Conservation (phyloP, 164 flowering plant species). For the Pachysandra terminalis region DNA sequence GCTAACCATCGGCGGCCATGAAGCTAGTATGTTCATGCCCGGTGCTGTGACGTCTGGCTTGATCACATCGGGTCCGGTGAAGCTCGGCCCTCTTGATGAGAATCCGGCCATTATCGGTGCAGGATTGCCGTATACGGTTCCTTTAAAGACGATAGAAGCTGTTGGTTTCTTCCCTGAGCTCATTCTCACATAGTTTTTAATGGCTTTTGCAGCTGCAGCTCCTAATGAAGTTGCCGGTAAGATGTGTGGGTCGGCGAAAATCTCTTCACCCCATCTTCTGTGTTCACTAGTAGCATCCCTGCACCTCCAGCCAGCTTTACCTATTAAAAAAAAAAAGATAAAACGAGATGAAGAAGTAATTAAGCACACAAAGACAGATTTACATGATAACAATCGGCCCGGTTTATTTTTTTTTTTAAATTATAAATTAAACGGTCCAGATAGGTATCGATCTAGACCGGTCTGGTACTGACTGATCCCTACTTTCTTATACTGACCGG, state of each 20-base stretch:
- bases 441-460: too few species aligned
- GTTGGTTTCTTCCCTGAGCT: constrained; percentile 23
- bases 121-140: constrained; percentile 39
- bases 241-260: constrained; percentile 52
- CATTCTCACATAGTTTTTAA: constrained; percentile 37
- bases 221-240: constrained; percentile 58
- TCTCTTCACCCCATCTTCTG: constrained; percentile 54
- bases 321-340: too few species aligned
- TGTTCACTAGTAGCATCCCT: constrained; percentile 55
- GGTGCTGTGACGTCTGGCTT: constrained; percentile 82
- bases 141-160: constrained; percentile 44
- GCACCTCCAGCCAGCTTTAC: constrained; percentile 58
- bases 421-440: too few species aligned
- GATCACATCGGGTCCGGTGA: constrained; percentile 43
- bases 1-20: constrained; percentile 54
- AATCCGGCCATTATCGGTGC: constrained; percentile 76
- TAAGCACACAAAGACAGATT: too few species aligned
- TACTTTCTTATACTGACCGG: too few species aligned
- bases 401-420: too few species aligned
- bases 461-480: too few species aligned
- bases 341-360: too few species aligned
- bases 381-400: too few species aligned
- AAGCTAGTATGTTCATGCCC: constrained; percentile 71
- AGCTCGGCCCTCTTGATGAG: constrained; percentile 68
- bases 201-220: constrained; percentile 33